Conservation (phyloP, 169 alveolate species). For the Eimeria sp. region DNA sequence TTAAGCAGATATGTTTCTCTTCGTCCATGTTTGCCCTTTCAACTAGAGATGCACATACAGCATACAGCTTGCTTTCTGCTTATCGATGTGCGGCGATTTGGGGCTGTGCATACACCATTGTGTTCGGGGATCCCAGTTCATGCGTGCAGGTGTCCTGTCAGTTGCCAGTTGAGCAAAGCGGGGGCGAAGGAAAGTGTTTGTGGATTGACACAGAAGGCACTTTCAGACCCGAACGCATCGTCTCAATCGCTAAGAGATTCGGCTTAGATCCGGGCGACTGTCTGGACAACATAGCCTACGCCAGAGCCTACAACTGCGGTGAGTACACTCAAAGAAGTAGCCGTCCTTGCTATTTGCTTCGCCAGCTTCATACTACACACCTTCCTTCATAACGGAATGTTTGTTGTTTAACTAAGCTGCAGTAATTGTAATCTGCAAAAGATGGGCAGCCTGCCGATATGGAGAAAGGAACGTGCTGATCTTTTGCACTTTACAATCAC, state of each 20-base stretch:
- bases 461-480: too few species aligned
- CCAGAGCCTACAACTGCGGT: constrained; percentile 97
- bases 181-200: constrained; percentile 98
- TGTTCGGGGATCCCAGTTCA: background rate
- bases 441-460: too few species aligned
- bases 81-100: background rate
- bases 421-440: too few species aligned
- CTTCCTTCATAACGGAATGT: background rate
- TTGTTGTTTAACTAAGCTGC: too few species aligned
- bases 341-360: background rate
- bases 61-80: background rate
- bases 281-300: constrained; percentile 98
- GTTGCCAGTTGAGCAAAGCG: constrained; percentile 97
- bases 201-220: constrained; percentile 99
- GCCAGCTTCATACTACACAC: background rate
- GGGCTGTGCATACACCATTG: background rate
- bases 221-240: constrained; percentile 99
- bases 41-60: background rate
- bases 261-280: constrained; percentile 97
- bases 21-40: background rate
- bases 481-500: too few species aligned
- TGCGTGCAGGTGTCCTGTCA: constrained; percentile 91
- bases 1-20: background rate
- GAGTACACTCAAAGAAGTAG: background rate
- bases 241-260: constrained; percentile 98